Evolutionary conservation across 2,329 filamentous ascomycete genomes (phyloP), one percentile per base, ranked within the genome.

Genomic region (Microdochium nivale): DNA sequence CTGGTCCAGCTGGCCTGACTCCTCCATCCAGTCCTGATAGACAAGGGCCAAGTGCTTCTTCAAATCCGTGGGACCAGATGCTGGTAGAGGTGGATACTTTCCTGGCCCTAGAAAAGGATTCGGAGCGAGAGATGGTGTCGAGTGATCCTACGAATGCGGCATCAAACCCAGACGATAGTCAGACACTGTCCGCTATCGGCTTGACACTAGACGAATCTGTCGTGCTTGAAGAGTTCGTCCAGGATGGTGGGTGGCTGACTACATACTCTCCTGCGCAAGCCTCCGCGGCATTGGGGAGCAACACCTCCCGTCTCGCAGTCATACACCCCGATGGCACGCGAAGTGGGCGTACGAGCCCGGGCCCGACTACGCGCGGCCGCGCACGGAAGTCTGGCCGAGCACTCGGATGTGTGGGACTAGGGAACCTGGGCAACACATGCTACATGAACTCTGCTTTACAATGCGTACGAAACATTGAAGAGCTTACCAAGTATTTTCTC

Each of bases 361-460:
- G 77, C 1, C 70, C 77, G 8, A 73, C 87, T 55, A 91, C 88
- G 0, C 79, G 90, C 58, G 89, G 89, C 43, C 80, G 88, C 52
- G 72, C 79, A 8, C 81, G 83, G 56, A 86, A 82, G 58, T 80
- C 83, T 37, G 87, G 87, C 10, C 83, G 84, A 55, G 81, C 82
- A 13, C 70, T 83, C 32, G 94, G 94, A 30, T 86, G 85, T 40
- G 87, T 91, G 43, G 94, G 94, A 32, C 73, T 99, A 50, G 83
- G 81, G 56, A 99, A 99, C 63, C 73, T 99, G 14, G 94, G 94
- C 48, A 99, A 99, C 63, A 97, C 94, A 0, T 99, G 94, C 70
- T 99, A 99, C 71, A 96, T 97, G 91, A 97, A 97, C 68, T 96
- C 92, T 23, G 94, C 94, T 10, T 75, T 97, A 51, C 94, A 99